Evolutionary conservation across 1,284 basidiomycete genomes (phyloP), one percentile per base, ranked within the genome.

Genomic region (Boletus subluridellus): DNA sequence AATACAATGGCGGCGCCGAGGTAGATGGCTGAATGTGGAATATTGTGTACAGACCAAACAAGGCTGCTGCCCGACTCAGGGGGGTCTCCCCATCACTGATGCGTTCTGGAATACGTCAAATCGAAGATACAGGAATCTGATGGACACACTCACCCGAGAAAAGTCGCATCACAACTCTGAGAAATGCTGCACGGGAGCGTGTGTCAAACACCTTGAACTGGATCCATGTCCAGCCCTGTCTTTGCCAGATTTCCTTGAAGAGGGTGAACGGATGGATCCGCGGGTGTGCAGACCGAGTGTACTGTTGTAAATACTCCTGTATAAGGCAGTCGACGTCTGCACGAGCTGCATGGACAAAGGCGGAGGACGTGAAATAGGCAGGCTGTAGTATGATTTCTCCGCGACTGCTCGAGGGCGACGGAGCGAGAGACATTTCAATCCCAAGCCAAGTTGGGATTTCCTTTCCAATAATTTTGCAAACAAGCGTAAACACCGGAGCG

Each of bases 291-390:
- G 59, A 46, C 34, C 68, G 66, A 1, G 71, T 59, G 65, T 82
- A 83, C 46, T 74, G 73, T 34, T 81, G 76, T 24, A 80, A 70
- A 63, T 81, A 91, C 11, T 71, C 63, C 28, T 74, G 65, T 7
- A 83, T 72, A 32, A 92, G 79, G 9, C 63, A 67, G 5, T 76
- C 71, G 32, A 91, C 77, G 68, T 92, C 89, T 35, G 82, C 78
- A 9, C 85, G 80, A n/a, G 87, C 76, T n/a, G 83, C 75, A 9
- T 80, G 71, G 7, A 89, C 82, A 70, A 85, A 92, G 28, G 86
- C 69, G 0, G 86, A 89, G 2, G 88, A 90, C 0, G 88, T 88
- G 65, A 90, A 91, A 69, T 87, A 91, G 24, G 78, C 75, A 1
- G 87, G 87, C 66, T 92, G 89, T 4, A 91, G 74, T 46, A 80